A percentile compares a stretch with the other conserved stretches of the same genome.
phyloP scores from a whole-genome alignment of 768 basidiomycete species.

The Agaricus subrufescens region DNA sequence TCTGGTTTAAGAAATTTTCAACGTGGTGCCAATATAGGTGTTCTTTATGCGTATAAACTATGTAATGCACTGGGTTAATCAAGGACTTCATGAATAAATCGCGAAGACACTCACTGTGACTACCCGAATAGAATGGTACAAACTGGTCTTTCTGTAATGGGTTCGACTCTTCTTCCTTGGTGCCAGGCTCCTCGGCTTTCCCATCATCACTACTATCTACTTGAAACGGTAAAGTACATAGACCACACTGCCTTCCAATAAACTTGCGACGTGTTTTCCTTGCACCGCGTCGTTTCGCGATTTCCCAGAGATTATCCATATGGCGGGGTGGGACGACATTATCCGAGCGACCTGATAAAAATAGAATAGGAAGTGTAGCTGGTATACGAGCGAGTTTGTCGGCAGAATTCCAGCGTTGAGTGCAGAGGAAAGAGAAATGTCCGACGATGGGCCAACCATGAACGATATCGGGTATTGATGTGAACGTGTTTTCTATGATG shows the following conservation, averaged over 20 bases:
- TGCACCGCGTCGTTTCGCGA: background rate
- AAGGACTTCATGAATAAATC: background rate
- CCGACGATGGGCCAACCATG: constrained; percentile 60
- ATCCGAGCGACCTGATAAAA: constrained; percentile 35
- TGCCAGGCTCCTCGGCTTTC: background rate
- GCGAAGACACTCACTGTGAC: constrained; percentile 9
- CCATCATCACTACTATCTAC: background rate
- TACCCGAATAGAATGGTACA: background rate
- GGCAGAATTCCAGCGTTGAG: constrained; percentile 65
- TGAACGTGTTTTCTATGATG: constrained; percentile 87
- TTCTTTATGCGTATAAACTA: background rate
- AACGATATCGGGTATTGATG: constrained; percentile 72
- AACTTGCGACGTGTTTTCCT: background rate
- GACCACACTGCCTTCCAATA: background rate
- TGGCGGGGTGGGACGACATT: constrained; percentile 4
- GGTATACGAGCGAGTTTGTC: constrained; percentile 39
- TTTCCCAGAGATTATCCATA: constrained; percentile 11
- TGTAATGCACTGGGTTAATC: background rate
- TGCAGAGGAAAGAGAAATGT: constrained; percentile 64
- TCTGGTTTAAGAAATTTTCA: background rate
- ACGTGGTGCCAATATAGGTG: background rate
- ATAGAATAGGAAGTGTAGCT: constrained; percentile 55
- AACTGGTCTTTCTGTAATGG: constrained; percentile 7
- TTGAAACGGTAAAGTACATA: background rate
- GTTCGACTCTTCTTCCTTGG: background rate